Evolutionary conservation across 2,329 filamentous ascomycete species (phyloP), one percentile per base, ranked within the genome.

Genomic region (Neonectria faginata): DNA sequence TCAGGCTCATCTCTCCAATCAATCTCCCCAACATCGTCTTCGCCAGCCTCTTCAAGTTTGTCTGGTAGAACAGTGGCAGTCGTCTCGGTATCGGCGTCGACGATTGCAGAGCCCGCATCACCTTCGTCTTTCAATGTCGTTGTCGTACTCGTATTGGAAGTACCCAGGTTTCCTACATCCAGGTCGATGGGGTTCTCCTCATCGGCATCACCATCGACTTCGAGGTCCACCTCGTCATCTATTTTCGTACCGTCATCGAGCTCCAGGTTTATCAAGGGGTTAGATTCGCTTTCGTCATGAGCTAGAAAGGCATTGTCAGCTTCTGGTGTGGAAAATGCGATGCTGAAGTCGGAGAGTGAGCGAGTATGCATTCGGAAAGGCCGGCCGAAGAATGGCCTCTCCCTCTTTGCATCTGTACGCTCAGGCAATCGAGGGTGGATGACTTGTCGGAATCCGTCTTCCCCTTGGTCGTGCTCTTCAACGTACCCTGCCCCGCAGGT

Each of bases 51-150:
- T 25, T 67, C 64, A n/a, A 64, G 56, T 36, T 58, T 62, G 14
- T 74, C 73, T 11, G 73, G 72, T 4, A 62, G 50, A 39, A 74
- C 70, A 11, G 67, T 62, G 47, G 67, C 66, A 16, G 64, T 60
- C 9, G 68, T 67, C 27, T 69, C 70, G 27, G 64, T 66, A 36
- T 69, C 65, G 9, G 69, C 61, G 20, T 77, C 73, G 42, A 71
- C 69, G 29, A 68, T 63, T 42, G 71, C 58, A 42, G 69, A 68
- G 25, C 65, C 69, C 25, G 67, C 72, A 33, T 78, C 76, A 41
- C 74, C 77, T 39, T 77, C 75, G 48, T 75, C 78, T 53, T 73
- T 69, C 36, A 79, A 66, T 5, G 77, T 79, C 29, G 75, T 72
- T 16, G 77, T 78, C 20, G 76, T 76, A 60, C 75, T 77, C 27